A percentile compares a stretch with the other conserved stretches of the same genome.
These are phyloP conservation scores for Lolium multiflorum DNA, from an alignment of 176 grass and related monocot genomes.

Conservation along the genomic window DNA sequence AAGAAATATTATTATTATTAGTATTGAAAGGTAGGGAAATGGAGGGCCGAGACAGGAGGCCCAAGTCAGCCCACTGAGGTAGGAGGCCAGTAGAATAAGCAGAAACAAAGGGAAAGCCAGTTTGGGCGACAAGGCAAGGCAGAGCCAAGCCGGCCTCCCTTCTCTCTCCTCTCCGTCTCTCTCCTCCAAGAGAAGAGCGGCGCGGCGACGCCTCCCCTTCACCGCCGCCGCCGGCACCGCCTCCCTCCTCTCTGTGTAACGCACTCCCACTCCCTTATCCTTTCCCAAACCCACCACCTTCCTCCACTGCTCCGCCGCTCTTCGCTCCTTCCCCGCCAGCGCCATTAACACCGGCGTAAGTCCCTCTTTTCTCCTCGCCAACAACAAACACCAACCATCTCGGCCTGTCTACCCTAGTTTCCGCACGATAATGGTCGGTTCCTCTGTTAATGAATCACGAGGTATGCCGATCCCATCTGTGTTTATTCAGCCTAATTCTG, in stretches of 20 bases:
- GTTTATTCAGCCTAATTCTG: background rate
- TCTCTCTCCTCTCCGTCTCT: background rate
- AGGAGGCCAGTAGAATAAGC: background rate
- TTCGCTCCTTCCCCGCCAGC: background rate
- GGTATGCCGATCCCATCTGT: background rate
- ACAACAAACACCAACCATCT: background rate
- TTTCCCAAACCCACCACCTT: background rate
- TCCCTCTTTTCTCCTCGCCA: background rate
- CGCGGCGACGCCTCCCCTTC: background rate
- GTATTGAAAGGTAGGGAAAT: background rate
- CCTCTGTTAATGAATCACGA: background rate
- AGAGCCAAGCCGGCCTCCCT: background rate
- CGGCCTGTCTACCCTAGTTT: background rate
- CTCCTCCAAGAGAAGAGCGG: background rate
- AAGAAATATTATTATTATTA: too few relatives aligned
- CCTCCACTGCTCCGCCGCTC: background rate
- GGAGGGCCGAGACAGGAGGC: background rate
- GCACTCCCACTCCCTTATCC: background rate
- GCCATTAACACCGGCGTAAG: background rate
- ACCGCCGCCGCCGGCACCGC: background rate
- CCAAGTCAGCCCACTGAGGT: background rate
- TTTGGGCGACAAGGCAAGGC: constrained; percentile 5
- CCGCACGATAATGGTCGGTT: background rate
- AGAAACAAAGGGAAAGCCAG: background rate
- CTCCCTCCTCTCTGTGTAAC: background rate